Evolutionary conservation across 768 basidiomycete genomes (phyloP).

Genomic region (Termitomyces sp.): DNA sequence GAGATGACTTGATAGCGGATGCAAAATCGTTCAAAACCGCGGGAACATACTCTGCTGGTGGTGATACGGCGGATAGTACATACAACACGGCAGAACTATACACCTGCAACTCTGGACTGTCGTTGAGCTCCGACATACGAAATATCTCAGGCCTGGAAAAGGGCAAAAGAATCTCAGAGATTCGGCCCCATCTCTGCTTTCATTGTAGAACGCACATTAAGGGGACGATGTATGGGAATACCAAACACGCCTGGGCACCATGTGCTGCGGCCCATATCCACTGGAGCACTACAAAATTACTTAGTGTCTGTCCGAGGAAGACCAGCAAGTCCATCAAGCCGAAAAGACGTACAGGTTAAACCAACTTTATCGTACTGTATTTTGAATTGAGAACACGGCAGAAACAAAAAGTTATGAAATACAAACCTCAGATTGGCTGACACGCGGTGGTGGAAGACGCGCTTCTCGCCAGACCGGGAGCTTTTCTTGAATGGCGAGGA

Average conservation of each 20-base stretch:
- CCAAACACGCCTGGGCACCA: slow-evolving; percentile 66
- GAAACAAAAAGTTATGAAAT: background rate
- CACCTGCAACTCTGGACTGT: slow-evolving; percentile 76
- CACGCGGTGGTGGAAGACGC: slow-evolving; percentile 81
- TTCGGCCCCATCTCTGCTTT: background rate
- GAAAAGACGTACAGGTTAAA: slow-evolving; percentile 58
- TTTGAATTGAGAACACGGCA: slow-evolving; percentile 7
- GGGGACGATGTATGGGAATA: slow-evolving; percentile 74
- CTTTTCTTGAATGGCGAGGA: slow-evolving; percentile 52
- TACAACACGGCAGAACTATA: slow-evolving; percentile 80
- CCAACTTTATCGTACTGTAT: slow-evolving; percentile 83
- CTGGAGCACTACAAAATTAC: slow-evolving; percentile 51
- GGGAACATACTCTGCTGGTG: slow-evolving; percentile 62
- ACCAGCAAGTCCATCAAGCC: background rate
- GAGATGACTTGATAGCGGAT: slow-evolving; percentile 71
- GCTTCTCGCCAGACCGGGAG: slow-evolving; percentile 70
- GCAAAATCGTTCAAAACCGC: slow-evolving; percentile 60
- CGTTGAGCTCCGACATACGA: slow-evolving; percentile 87
- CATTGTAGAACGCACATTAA: slow-evolving; percentile 57
- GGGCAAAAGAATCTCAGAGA: background rate
- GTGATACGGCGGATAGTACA: slow-evolving; percentile 77
- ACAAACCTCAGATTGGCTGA: slow-evolving; percentile 72
- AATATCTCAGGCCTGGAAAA: slow-evolving; percentile 76
- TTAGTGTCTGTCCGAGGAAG: slow-evolving; percentile 12
- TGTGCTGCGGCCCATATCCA: slow-evolving; percentile 81